Evolutionary conservation across 78 protist species (phyloP).

Genomic region (Polysphondylium violaceum): DNA sequence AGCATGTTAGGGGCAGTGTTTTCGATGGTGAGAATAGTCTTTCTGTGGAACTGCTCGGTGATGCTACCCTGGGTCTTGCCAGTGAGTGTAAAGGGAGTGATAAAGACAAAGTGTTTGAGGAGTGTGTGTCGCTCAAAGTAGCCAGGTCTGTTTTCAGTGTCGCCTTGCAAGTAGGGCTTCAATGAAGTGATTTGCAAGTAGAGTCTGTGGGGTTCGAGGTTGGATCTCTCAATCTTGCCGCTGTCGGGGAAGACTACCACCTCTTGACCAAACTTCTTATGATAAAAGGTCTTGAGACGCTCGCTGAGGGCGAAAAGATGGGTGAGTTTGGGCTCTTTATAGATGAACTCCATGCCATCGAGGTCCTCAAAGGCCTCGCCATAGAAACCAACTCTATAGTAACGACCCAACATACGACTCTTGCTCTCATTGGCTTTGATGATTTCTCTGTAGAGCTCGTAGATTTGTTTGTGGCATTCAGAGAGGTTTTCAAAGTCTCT

Average conservation of each 20-base stretch:
- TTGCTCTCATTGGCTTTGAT: constrained; percentile 40
- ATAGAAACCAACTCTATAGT: constrained; percentile 82
- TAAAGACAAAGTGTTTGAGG: constrained; percentile 48
- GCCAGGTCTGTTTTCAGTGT: constrained; percentile 5
- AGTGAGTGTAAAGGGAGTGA: constrained; percentile 70
- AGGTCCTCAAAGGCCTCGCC: constrained; percentile 65
- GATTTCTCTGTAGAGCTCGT: constrained; percentile 46
- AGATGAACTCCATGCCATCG: constrained; percentile 71
- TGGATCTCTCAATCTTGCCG: background rate
- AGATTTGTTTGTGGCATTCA: constrained; percentile 32
- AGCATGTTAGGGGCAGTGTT: constrained; percentile 62
- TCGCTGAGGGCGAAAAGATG: constrained; percentile 64
- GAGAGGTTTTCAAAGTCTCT: constrained; percentile 25
- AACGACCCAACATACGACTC: constrained; percentile 53
- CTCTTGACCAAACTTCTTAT: constrained; percentile 17
- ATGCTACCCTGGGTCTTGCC: constrained; percentile 71
- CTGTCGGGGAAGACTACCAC: constrained; percentile 58
- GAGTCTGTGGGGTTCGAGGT: constrained; percentile 4
- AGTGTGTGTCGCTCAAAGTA: constrained; percentile 52
- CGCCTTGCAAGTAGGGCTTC: constrained; percentile 52
- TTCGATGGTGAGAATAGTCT: constrained; percentile 63
- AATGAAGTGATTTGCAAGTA: constrained; percentile 60
- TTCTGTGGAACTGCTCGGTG: constrained; percentile 79
- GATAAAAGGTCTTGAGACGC: constrained; percentile 43
- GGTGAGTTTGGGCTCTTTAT: constrained; percentile 76